Evolutionary conservation across 495 filamentous ascomycete genomes (phyloP), one percentile per base, ranked within the genome.

Genomic region (Hypoxylon fuscum): DNA sequence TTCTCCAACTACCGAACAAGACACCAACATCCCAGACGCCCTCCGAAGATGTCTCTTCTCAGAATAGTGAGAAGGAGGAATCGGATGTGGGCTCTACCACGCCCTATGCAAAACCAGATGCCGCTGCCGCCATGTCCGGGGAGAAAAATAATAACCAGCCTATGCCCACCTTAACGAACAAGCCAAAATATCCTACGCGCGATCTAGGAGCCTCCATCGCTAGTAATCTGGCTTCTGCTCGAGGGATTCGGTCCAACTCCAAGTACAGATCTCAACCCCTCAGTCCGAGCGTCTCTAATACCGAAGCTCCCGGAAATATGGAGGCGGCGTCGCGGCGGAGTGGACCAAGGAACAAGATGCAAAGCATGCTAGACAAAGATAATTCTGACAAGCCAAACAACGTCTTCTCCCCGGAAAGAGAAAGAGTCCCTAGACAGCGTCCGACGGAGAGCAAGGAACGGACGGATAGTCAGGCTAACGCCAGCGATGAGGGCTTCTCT

Each of bases 151-250:
- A 59, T 66, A 73, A 60, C 17, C 79, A 74, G 44, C 77, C 80
- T 38, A 77, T 77, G 35, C 81, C 81, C 55, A 79, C 70, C 23
- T 69, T 80, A 6, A 65, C 78, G 71, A 70, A 78, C 72, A 69
- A 79, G 62, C 69, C 88, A 75, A 64, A 77, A 46, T 79, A 77
- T 79, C 64, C 83, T 70, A 48, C 81, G 66, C 85, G 88, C 40
- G 91, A 92, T 49, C 74, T 88, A 27, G 83, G 87, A 4, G 93
- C 93, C 0, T 96, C 93, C 2, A 96, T 97, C 52, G 94, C 92
- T 31, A 97, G 87, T 69, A 96, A 97, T 64, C 78, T 97, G 6
- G 93, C 93, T 0, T 92, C 91, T 2, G 93, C 92, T 5, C 81
- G 93, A 57, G 93, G 93, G 15, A 97, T 96, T 59, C 90, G 90